Evolutionary conservation across 2,329 filamentous ascomycete genomes (phyloP).

Genomic region (Metarhizium anisopliae): DNA sequence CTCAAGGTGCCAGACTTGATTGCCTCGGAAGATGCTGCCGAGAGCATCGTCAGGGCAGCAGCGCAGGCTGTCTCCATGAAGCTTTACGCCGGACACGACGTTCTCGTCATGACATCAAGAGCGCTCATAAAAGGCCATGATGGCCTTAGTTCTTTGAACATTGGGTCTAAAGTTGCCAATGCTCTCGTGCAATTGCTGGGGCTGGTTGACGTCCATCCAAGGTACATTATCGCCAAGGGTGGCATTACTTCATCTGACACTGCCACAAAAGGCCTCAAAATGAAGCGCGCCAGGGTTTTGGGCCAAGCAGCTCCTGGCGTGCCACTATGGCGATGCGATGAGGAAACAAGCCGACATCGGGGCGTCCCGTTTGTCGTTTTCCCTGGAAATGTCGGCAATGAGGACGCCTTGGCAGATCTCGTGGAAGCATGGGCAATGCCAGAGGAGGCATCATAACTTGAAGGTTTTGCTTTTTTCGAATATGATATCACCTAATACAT

Average conservation of each 20-base stretch:
- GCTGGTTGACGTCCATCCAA: conserved; percentile 33
- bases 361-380: conserved; percentile 49
- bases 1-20: conserved; percentile 28
- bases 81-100: conserved; percentile 36
- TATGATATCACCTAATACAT: no score
- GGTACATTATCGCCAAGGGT: conserved; percentile 51
- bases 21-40: conserved; percentile 20
- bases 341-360: conserved; percentile 36
- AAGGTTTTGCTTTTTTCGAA: no score
- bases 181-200: conserved; percentile 40
- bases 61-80: conserved; percentile 11
- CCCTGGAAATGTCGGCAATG: conserved; percentile 47
- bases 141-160: conserved; percentile 36
- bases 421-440: conserved; percentile 20
- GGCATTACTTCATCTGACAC: conserved; percentile 51
- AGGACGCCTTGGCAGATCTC: conserved; percentile 35
- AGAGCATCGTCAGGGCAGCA: conserved; percentile 22
- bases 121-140: conserved; percentile 36
- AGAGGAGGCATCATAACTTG: background rate
- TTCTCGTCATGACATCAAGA: conserved; percentile 49
- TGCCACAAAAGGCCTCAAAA: conserved; percentile 43
- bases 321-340: conserved; percentile 47
- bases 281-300: conserved; percentile 41
- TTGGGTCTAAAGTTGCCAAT: conserved; percentile 41
- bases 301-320: conserved; percentile 49